Conservation (phyloP, 495 filamentous ascomycete genomes). For the Apodospora peruviana region DNA sequence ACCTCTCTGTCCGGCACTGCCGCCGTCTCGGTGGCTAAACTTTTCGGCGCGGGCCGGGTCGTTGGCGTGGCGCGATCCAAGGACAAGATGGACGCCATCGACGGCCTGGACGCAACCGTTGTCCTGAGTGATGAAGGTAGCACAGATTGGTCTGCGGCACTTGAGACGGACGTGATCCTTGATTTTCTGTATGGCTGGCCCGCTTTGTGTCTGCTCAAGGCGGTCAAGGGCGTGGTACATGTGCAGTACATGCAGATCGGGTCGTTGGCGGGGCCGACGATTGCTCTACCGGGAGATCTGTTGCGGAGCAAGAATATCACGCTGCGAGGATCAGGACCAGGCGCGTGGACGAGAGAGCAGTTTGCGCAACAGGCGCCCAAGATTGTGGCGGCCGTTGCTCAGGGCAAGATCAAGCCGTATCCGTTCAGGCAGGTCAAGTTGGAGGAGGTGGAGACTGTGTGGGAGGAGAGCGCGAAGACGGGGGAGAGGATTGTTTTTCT, state of each 20-base stretch:
- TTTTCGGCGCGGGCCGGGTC: neutral
- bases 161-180: neutral
- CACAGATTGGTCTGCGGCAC: neutral
- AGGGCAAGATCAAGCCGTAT: neutral
- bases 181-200: neutral
- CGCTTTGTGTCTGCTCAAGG: neutral
- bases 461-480: neutral
- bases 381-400: neutral
- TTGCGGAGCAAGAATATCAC: neutral
- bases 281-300: neutral
- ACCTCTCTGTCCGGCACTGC: neutral
- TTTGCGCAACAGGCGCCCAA: neutral
- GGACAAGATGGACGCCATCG: neutral
- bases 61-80: neutral
- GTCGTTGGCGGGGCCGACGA: neutral
- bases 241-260: conserved; percentile 2
- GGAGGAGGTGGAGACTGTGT: neutral
- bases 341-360: neutral
- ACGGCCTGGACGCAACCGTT: neutral
- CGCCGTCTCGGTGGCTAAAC: neutral
- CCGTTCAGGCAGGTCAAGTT: neutral
- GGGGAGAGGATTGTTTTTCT: conserved; percentile 1
- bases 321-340: neutral
- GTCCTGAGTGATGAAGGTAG: neutral
- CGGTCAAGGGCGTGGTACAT: neutral